Evolutionary conservation across 1,284 basidiomycete genomes (phyloP), one percentile per base, ranked within the genome.

Genomic region (Binderoboletus segoi): DNA sequence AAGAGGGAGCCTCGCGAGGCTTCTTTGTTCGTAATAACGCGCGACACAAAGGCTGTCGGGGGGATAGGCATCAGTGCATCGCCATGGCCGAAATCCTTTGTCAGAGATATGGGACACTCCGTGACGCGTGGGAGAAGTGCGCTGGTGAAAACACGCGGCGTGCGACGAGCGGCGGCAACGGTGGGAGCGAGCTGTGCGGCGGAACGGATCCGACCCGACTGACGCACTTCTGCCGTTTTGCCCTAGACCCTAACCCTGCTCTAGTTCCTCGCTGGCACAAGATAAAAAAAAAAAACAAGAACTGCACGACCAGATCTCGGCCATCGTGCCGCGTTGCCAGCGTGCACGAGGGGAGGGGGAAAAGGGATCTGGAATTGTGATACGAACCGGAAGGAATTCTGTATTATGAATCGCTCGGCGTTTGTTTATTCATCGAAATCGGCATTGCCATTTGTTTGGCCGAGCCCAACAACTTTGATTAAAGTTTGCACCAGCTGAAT

Each of bases 241-340:
- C 67, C 67, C 67, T 71, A 26, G 45, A 59, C 67, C 71, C 68
- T 70, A 70, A 62, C 68, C 68, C 57, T 57, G 60, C 48, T 56
- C 45, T 68, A 61, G 55, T 21, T 44, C 13, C 33, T n/a, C n/a
- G n/a, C n/a, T n/a, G n/a, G n/a, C n/a, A n/a, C n/a, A n/a, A n/a
- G n/a, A n/a, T n/a, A n/a, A n/a, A n/a, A n/a, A n/a, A n/a, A n/a
- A n/a, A n/a, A n/a, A n/a, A n/a, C n/a, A n/a, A n/a, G n/a, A n/a
- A n/a, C n/a, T n/a, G n/a, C n/a, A n/a, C n/a, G n/a, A n/a, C n/a
- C n/a, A n/a, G n/a, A n/a, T n/a, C n/a, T n/a, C n/a, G n/a, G n/a
- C n/a, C n/a, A n/a, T n/a, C n/a, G n/a, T n/a, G n/a, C n/a, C n/a
- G n/a, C n/a, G n/a, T n/a, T n/a, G n/a, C n/a, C n/a, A n/a, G n/a